Base-by-base conservation (phyloP, 1,284 basidiomycete genomes). In the Golubevia sp. region DNA sequence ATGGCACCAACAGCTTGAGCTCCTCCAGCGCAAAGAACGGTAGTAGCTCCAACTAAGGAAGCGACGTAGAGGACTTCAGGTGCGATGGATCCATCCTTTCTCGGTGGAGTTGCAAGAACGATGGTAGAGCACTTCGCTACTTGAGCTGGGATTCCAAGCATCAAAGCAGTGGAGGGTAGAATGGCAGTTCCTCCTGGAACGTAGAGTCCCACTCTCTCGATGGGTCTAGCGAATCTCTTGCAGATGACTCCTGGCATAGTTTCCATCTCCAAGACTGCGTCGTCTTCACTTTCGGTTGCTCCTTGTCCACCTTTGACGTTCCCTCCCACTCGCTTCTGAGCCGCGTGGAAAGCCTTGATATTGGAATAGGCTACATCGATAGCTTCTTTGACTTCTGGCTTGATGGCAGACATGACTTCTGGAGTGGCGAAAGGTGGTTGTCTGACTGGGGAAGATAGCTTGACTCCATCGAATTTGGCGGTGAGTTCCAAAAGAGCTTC, bases 171-270 rank as follows among this genome's bases (percentile, higher is more conserved):
- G 2, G 93, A 96, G 11, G 97, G 97, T 24, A 99, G 87, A 54
- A 99, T 89, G 1, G 97, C 97, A 1, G 96, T 98, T 38, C 97
- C 97, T 26, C 97, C 97, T 1, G 97, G 97, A 1, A 99, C 93
- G 85, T 99, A 99, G 57, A 99, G 86, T 44, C 97, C 97, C 30
- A 99, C 97, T 27, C 94, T 90, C 62, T 92, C 90, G 77, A 99
- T 96, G 11, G 97, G 91, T 51, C 94, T 89, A 2, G 94, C 91
- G 84, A 99, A 98, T 51, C 97, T 59, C 13, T 76, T 68, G 58
- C 80, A 83, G 24, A 83, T 71, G 26, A 99, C 95, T 7, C 97
- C 97, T 1, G 96, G 94, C 93, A 95, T 98, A 5, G 97, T 99
- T 85, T 98, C 94, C 15, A 99, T 92, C 8, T 89, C 87, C 53